Percentiles rank a stretch among this genome's conserved stretches.
Evolutionary conservation across 2,329 filamentous ascomycete species (phyloP).

Genomic region (Apiospora saccharicola): DNA sequence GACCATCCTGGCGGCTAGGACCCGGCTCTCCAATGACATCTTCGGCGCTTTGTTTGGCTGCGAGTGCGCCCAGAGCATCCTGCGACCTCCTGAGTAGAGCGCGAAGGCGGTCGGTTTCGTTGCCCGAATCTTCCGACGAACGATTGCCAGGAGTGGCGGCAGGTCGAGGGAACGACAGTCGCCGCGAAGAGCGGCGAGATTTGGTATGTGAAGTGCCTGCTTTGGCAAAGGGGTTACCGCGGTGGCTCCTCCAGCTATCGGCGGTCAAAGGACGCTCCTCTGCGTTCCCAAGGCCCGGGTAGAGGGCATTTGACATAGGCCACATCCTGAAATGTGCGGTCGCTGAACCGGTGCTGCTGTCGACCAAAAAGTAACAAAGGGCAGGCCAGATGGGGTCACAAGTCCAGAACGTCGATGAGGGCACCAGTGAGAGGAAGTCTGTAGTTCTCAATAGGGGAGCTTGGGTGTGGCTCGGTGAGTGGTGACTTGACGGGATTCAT

Average conservation of each 20-base stretch:
- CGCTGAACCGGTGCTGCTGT: neutral
- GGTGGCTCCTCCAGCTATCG: slow-evolving; percentile 20
- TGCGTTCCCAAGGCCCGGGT: slow-evolving; percentile 23
- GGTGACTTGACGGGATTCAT: neutral
- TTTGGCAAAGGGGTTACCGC: slow-evolving; percentile 6
- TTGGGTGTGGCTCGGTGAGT: neutral
- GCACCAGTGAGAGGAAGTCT: neutral
- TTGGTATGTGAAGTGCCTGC: neutral
- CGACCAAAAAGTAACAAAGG: neutral
- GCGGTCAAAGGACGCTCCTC: slow-evolving; percentile 21
- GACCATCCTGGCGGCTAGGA: neutral
- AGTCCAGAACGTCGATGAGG: neutral
- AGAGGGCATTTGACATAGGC: slow-evolving; percentile 27
- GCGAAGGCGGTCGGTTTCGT: neutral
- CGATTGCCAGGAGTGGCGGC: neutral
- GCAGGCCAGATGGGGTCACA: neutral
- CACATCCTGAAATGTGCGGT: slow-evolving; percentile 14
- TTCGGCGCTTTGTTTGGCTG: neutral
- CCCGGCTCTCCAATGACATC: neutral
- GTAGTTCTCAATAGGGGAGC: neutral
- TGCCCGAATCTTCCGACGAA: neutral
- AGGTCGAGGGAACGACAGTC: neutral
- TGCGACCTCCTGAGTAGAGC: neutral
- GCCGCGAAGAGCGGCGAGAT: neutral
- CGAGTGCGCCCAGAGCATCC: neutral